phyloP scores from a whole-genome alignment of 2,329 filamentous ascomycete species.

The Aspergillus aculeatinus region DNA sequence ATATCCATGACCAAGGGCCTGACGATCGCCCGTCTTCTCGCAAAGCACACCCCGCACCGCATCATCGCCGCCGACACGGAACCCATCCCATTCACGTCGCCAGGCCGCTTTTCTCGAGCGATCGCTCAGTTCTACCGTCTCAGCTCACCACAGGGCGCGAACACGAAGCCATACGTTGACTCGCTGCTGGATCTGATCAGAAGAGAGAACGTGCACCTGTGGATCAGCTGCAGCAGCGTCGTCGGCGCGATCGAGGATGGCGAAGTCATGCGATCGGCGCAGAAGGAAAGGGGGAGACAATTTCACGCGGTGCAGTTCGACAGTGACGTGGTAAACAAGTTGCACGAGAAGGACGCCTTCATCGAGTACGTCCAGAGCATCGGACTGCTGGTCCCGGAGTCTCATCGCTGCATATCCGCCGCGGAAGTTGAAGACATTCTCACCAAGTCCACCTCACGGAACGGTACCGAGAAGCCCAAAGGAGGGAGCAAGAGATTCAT shows the following conservation, averaged over 20 bases:
- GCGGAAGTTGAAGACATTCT: background rate
- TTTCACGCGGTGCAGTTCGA: background rate
- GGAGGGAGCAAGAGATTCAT: background rate
- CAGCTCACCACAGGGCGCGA: background rate
- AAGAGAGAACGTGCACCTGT: background rate
- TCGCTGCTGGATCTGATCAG: background rate
- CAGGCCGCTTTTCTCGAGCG: background rate
- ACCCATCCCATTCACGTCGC: background rate
- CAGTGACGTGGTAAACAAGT: background rate
- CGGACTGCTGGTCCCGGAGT: background rate
- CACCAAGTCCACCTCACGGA: background rate
- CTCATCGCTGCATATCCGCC: background rate
- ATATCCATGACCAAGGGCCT: conserved; percentile 2
- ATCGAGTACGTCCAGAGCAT: background rate
- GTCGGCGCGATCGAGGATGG: background rate
- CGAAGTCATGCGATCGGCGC: background rate
- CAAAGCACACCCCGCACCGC: background rate
- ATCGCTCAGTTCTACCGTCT: background rate
- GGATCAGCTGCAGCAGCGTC: conserved; percentile 5
- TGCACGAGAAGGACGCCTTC: background rate
- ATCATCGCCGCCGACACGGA: conserved; percentile 5
- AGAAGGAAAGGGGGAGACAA: background rate
- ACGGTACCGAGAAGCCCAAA: background rate
- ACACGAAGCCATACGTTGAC: background rate
- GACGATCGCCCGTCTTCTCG: background rate